Evolutionary conservation across 305 asterid species (phyloP).

Genomic region (Rubia tinctorum): DNA sequence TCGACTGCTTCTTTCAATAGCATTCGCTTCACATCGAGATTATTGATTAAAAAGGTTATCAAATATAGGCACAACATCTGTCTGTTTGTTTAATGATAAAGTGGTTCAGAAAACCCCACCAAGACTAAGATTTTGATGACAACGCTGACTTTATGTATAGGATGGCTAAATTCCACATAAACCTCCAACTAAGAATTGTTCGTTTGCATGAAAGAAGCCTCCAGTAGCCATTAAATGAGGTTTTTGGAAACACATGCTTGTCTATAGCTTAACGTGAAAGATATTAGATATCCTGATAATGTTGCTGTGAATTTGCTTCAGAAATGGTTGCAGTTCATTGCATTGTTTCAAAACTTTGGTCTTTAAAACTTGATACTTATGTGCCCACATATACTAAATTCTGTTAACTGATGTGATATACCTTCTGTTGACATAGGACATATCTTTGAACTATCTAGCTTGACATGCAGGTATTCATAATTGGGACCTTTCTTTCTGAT

Average conservation of each 20-base stretch:
- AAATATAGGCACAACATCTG: neutral
- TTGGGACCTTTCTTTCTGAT: constrained; percentile 86
- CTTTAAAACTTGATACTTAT: neutral
- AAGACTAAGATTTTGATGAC: neutral
- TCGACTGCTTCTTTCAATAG: neutral
- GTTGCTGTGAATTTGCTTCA: neutral
- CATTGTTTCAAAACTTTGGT: neutral
- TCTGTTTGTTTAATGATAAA: neutral
- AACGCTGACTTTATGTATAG: neutral
- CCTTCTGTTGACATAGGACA: neutral
- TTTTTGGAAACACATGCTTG: neutral
- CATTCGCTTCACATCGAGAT: neutral
- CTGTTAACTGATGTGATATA: neutral
- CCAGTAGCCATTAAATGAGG: neutral
- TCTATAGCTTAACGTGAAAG: neutral
- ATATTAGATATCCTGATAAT: neutral
- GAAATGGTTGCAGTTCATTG: neutral
- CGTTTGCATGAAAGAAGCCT: neutral
- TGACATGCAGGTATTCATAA: constrained; percentile 65
- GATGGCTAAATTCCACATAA: neutral
- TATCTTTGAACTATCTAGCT: constrained; percentile 12
- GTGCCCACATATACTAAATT: neutral
- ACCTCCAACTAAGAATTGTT: neutral
- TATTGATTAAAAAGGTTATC: neutral
- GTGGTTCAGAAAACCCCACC: neutral